Base-by-base conservation (phyloP, 768 basidiomycete genomes). In the Gelatoporia subvermispora region DNA sequence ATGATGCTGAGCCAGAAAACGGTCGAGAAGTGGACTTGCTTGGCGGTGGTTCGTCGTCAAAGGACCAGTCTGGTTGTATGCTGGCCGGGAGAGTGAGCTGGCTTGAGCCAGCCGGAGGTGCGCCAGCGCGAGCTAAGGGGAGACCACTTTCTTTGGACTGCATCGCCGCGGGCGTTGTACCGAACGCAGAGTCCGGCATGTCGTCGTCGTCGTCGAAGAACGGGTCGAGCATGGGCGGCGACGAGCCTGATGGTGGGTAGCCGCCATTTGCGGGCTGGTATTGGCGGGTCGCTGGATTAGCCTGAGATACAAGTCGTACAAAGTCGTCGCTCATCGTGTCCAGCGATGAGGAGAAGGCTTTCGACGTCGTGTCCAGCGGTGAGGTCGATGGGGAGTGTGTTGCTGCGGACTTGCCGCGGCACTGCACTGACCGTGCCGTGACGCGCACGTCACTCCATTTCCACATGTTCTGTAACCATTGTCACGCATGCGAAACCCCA, bases 121-220 rank as follows among this genome's bases (percentile, higher is more conserved):
- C 86, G 8, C 78, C 84, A 20, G 73, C 64, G 44, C 68, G 68
- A 9, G 83, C 67, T 41, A 91, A 68, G 28, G 83, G 84, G 1
- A 87, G 65, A 1, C 69, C 71, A 56, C 73, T 76, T 42, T 74
- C 76, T 50, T 71, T 71, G 9, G 68, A 72, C 52, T 69, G 72
- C 70, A 67, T 70, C 11, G 72, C 60, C 1, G 55, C 53, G n/a
- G 76, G 68, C 35, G 61, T 60, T 22, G 72, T 70, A 43, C 78
- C 78, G 65, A 85, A 85, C n/a, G 79, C 79, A 17, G 82, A 82
- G 65, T 85, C 84, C 15, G 81, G 79, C 24, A 72, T 58, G 50
- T 84, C 80, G 49, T 88, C 85, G 65, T 89, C 87, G 63, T 91
- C 89, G 65, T 88, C 85, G 66, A 92, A 92, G 65, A 92, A 92